Conservation (phyloP, 2,329 filamentous ascomycete genomes). For the Cordyceps cateniannulata region DNA sequence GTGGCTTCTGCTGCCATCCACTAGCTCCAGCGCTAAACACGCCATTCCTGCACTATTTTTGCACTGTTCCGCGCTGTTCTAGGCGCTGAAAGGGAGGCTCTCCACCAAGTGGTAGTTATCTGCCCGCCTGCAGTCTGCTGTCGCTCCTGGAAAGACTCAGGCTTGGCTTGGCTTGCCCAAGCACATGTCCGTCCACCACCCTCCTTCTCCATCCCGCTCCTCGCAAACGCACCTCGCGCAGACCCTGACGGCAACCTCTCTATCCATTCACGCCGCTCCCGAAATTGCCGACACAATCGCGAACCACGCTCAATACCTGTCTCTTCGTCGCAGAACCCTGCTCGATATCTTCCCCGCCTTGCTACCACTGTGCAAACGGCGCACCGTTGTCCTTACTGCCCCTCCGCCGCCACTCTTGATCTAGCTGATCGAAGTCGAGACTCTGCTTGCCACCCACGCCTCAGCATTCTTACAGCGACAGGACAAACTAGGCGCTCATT, state of each 20-base stretch:
- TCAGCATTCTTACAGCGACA: neutral
- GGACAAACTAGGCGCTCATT: neutral
- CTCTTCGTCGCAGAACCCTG: neutral
- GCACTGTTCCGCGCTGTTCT: neutral
- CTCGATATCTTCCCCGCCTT: neutral
- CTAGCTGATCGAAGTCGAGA: neutral
- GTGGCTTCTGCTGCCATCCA: neutral
- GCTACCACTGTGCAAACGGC: neutral
- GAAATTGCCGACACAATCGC: neutral
- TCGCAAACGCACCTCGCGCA: neutral
- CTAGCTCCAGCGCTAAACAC: neutral
- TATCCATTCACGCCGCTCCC: neutral
- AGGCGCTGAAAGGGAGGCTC: neutral
- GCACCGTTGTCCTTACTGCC: neutral
- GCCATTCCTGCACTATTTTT: neutral
- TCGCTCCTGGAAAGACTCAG: conserved; percentile 2
- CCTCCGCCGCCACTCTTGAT: neutral
- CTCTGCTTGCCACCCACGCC: neutral
- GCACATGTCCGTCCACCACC: neutral
- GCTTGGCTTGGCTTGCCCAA: neutral
- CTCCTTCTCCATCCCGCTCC: neutral
- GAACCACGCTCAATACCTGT: neutral
- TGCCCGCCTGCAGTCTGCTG: neutral
- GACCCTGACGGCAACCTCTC: neutral
- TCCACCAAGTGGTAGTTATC: too few relatives aligned